Percentiles rank a stretch among this genome's conserved stretches.
Evolutionary conservation across 257 asterid species (phyloP).

Genomic region (Solanum dulcamara): DNA sequence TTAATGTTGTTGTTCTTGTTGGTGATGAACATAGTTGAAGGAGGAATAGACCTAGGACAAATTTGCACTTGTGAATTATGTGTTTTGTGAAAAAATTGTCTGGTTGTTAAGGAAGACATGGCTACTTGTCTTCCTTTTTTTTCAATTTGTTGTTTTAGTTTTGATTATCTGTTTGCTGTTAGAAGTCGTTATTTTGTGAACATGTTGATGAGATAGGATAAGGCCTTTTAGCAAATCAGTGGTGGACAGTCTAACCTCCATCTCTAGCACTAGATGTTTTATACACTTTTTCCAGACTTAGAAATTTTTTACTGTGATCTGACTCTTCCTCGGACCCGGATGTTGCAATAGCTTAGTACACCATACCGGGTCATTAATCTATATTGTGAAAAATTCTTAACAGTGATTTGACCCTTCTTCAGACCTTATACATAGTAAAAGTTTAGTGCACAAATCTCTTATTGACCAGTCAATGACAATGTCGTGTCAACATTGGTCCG

Average conservation of each 20-base stretch:
- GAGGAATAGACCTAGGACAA: conserved; percentile 4
- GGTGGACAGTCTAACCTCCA: conserved; percentile 1
- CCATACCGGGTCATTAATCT: too few species aligned
- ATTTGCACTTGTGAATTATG: conserved; percentile 14
- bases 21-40: conserved; percentile 8
- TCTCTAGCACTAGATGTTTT: background rate
- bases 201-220: background rate
- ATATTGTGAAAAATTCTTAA: too few species aligned
- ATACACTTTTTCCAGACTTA: background rate
- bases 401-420: background rate
- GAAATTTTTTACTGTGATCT: background rate
- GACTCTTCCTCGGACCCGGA: background rate
- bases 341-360: background rate
- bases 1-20: background rate
- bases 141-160: background rate
- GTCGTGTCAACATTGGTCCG: background rate
- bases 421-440: background rate
- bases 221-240: background rate
- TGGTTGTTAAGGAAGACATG: conserved; percentile 37
- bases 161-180: background rate
- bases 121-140: background rate
- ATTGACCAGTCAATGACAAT: background rate
- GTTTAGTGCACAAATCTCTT: background rate
- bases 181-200: background rate
- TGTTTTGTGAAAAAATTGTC: conserved; percentile 20